Conservation (phyloP, 2,329 filamentous ascomycete species). For the Fusarium dimerum region DNA sequence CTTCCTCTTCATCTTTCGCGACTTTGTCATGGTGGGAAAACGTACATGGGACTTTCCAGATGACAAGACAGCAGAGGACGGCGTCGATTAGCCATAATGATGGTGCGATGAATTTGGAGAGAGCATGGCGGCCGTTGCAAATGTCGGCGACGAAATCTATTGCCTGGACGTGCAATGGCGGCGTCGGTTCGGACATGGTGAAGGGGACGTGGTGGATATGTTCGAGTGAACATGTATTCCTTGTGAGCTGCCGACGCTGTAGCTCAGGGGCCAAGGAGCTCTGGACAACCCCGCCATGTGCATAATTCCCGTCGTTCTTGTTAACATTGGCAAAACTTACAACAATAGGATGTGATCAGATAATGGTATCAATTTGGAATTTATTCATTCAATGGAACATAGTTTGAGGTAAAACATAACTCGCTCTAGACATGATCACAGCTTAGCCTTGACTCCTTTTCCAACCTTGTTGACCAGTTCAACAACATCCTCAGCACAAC, state of each 20-base stretch:
- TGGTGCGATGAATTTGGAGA: conserved; percentile 55
- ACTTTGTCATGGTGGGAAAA: not conserved
- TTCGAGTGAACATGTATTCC: too few relatives aligned
- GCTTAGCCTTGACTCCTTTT: conserved; percentile 28
- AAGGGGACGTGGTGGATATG: not conserved
- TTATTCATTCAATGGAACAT: not conserved
- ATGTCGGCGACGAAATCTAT: conserved; percentile 42
- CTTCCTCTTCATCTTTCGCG: conserved; percentile 8
- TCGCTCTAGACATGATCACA: conserved; percentile 17
- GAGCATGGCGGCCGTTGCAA: conserved; percentile 48
- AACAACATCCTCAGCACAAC: conserved; percentile 67
- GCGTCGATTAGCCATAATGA: conserved; percentile 71
- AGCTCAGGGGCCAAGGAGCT: conserved; percentile 3
- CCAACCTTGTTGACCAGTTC: conserved; percentile 66
- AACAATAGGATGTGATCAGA: not conserved
- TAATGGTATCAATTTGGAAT: too few relatives aligned
- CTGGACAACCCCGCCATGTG: conserved; percentile 25
- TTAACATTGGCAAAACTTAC: not conserved
- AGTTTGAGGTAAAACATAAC: not conserved
- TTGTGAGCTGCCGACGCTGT: too few relatives aligned
- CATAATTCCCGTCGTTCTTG: conserved; percentile 20
- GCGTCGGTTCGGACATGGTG: conserved; percentile 30
- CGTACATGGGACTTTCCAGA: conserved; percentile 83
- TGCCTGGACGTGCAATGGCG: conserved; percentile 29
- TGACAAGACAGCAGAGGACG: conserved; percentile 70